Evolutionary conservation across 2,329 filamentous ascomycete genomes (phyloP), one percentile per base, ranked within the genome.

Genomic region (Metarhizium humberi): DNA sequence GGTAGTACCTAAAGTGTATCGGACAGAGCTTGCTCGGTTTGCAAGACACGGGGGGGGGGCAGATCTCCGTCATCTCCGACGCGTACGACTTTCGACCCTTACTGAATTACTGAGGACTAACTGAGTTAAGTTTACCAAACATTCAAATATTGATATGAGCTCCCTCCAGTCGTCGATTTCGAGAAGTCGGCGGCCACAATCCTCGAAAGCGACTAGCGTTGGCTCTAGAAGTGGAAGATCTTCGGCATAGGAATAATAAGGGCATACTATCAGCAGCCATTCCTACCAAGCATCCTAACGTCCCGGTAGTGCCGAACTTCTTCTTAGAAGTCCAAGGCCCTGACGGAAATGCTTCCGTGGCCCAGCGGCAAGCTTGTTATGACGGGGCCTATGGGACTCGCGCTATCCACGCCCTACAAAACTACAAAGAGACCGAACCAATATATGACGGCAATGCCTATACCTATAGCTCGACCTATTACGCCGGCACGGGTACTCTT

Each of bases 321-420:
- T 74, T 74, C 56, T 49, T 73, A 4, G 66, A 67, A 51, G 66
- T 59, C 0, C 75, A 74, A 56, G 67, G 68, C 1, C 69, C 67
- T 4, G 56, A 69, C 56, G 66, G 66, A 13, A 32, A 47, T 6
- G 29, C 43, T 38, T 60, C 58, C 3, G 67, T 67, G 20, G 66
- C 64, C n/a, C 58, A 6, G 46, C 63, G 63, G 43, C 70, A 73
- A 54, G 68, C 64, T 50, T 63, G 57, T 48, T 69, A 72, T 55
- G 63, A 73, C 59, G 67, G 66, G 30, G 69, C 71, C 14, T 46
- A 61, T 18, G 69, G 69, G n/a, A 62, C 68, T 29, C 63, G 69
- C 49, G 71, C 58, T 1, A 68, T 73, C 47, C 64, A 69, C 47
- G 58, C 57, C 46, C 60, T 75, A 20, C 68, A 68, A 57, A 67